These are phyloP conservation scores for Fusarium anthophilum DNA, from an alignment of 2,329 filamentous ascomycete genomes.

Conservation along the genomic window DNA sequence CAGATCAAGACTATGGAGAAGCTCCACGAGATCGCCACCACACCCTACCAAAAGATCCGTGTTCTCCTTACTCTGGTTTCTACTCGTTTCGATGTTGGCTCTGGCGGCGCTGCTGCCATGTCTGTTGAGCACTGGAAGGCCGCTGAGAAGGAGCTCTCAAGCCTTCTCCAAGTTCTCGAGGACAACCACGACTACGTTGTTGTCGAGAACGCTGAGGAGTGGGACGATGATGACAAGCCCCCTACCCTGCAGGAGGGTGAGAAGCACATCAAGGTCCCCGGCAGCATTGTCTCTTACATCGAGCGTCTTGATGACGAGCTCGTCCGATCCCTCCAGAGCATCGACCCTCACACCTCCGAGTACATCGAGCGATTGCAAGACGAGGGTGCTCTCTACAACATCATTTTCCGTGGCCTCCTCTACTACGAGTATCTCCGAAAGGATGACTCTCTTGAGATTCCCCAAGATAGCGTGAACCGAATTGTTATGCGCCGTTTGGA, in stretches of 20 bases:
- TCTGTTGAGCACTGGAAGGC: slow-evolving; percentile 96
- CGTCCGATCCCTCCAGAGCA: slow-evolving; percentile 94
- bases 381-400: slow-evolving; percentile 89
- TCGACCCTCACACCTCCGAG: slow-evolving; percentile 98
- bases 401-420: slow-evolving; percentile 86
- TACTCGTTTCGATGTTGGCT: slow-evolving; percentile 91
- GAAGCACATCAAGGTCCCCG: slow-evolving; percentile 88
- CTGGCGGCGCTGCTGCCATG: slow-evolving; percentile 83
- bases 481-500: slow-evolving; percentile 93
- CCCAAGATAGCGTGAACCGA: slow-evolving; percentile 90
- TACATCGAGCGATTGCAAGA: slow-evolving; percentile 96
- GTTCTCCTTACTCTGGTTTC: slow-evolving; percentile 92
- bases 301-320: slow-evolving; percentile 98
- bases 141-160: slow-evolving; percentile 85
- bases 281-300: slow-evolving; percentile 92
- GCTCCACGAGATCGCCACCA: slow-evolving; percentile 86
- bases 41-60: slow-evolving; percentile 93
- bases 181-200: slow-evolving; percentile 83
- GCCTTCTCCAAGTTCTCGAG: slow-evolving; percentile 82
- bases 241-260: slow-evolving; percentile 78
- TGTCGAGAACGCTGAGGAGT: slow-evolving; percentile 92
- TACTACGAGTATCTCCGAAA: slow-evolving; percentile 87
- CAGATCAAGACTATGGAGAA: slow-evolving; percentile 99
- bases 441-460: slow-evolving; percentile 73
- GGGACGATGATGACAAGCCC: slow-evolving; percentile 98